Percentiles rank a stretch among this genome's conserved stretches.
Conservation (phyloP, 2,329 filamentous ascomycete species). For the Clarireedia sp. region DNA sequence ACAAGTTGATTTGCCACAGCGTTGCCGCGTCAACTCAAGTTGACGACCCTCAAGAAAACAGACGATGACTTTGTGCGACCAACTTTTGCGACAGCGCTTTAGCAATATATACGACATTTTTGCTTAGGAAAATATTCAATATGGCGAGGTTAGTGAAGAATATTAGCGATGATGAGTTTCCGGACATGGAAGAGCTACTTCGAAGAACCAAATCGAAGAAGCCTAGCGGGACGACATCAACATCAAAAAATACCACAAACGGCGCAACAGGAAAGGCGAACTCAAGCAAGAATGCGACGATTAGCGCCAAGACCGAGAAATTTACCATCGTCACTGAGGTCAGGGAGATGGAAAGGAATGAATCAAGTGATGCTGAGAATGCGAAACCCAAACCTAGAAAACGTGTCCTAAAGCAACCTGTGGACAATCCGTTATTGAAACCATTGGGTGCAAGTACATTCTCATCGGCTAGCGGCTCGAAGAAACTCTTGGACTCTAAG, state of each 20-base stretch:
- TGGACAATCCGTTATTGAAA: constrained; percentile 22
- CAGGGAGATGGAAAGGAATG: constrained; percentile 1
- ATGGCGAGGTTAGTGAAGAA: constrained; percentile 19
- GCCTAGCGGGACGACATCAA: background rate
- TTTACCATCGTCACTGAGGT: background rate
- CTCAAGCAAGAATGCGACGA: background rate
- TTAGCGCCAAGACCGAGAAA: background rate
- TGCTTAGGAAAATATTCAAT: background rate
- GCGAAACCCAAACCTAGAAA: constrained; percentile 17
- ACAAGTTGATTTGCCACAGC: background rate
- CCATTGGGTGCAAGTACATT: constrained; percentile 10
- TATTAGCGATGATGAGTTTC: constrained; percentile 21
- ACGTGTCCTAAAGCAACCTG: constrained; percentile 17
- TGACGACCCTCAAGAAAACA: background rate
- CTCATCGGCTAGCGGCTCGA: background rate
- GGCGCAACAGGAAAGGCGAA: background rate
- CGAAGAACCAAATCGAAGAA: background rate
- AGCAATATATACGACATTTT: background rate
- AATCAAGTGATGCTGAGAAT: background rate
- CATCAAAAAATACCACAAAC: background rate
- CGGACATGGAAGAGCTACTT: constrained; percentile 14
- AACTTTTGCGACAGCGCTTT: background rate
- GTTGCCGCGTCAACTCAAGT: constrained; percentile 8
- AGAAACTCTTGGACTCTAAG: background rate
- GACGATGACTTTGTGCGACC: background rate